phyloP scores from a whole-genome alignment of 192 early-diverging fungal species.

The Linnemannia hyalina region DNA sequence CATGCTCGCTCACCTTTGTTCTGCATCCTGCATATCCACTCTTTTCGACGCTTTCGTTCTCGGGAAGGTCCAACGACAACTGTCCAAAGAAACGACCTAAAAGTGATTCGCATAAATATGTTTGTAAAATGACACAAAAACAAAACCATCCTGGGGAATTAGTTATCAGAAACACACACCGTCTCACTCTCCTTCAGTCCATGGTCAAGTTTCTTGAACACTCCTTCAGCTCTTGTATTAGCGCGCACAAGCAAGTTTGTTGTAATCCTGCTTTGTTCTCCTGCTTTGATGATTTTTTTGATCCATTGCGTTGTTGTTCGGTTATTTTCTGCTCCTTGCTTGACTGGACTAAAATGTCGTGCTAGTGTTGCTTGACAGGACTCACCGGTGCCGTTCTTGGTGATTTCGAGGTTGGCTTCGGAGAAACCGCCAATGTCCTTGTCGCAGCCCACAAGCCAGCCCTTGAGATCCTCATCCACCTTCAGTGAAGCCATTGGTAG shows the following conservation, averaged over 20 bases:
- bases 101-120: neutral
- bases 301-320: no score
- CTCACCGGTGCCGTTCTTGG: constrained; percentile 42
- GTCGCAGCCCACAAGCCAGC: constrained; percentile 90
- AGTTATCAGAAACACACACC: neutral
- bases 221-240: no score
- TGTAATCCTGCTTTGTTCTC: neutral
- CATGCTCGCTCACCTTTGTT: constrained; percentile 67
- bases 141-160: no score
- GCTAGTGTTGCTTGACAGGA: no score
- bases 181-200: neutral
- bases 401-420: constrained; percentile 61
- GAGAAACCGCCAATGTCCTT: constrained; percentile 86
- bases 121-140: neutral
- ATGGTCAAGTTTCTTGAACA: no score
- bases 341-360: no score
- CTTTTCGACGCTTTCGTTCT: constrained; percentile 71
- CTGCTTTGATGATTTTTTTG: neutral
- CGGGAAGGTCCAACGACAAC: constrained; percentile 84
- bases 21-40: constrained; percentile 95
- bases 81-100: constrained; percentile 83
- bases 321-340: neutral
- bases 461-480: constrained; percentile 71
- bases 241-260: no score
- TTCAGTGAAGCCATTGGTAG: constrained; percentile 78